Evolutionary conservation across 352 stramenopile genomes (phyloP), one percentile per base, ranked within the genome.

Genomic region (Plasmopara viticola): DNA sequence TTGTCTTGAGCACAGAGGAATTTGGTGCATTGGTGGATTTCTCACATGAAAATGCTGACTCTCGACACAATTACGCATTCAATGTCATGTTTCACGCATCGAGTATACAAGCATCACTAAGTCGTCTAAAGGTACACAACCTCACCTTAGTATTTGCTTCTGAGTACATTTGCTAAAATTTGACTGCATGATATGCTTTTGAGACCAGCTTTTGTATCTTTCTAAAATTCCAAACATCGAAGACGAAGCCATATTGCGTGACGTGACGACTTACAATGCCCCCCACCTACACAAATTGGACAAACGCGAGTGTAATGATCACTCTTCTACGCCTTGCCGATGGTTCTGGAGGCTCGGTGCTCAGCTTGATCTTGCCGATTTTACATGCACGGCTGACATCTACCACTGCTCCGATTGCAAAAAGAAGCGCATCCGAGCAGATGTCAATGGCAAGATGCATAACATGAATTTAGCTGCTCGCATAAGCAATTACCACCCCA

Each of bases 401-500:
- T 61, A 56, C 33, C 42, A 67, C 18, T 45, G 46, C 25, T 55
- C 44, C 47, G 50, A 25, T 1, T 14, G 44, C 33, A 37, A 35
- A 45, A 37, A 46, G 28, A 45, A 34, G 37, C 37, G 33, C 3
- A 56, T 62, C 46, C 49, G 41, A 37, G 39, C 43, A 6, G 17
- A 59, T 43, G 34, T 67, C 37, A 18, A 42, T 12, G 28, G 29
- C 12, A 51, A 66, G 8, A 31, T 66, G 13, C 39, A 37, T 14
- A 63, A 73, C 25, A 20, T 64, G 44, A 63, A 51, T 30, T 46
- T 63, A 44, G 71, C 68, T 45, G 51, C 63, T 59, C 61, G 73
- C 30, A 37, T 74, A 5, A 55, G 60, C 17, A 80, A 78, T 41
- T 45, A 78, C 20, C 68, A 73, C n/a, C 73, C 73, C 28, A 66